These are phyloP conservation scores for Geotrichum siamense DNA, from an alignment of 1,139 yeast genomes.

Conservation along the genomic window DNA sequence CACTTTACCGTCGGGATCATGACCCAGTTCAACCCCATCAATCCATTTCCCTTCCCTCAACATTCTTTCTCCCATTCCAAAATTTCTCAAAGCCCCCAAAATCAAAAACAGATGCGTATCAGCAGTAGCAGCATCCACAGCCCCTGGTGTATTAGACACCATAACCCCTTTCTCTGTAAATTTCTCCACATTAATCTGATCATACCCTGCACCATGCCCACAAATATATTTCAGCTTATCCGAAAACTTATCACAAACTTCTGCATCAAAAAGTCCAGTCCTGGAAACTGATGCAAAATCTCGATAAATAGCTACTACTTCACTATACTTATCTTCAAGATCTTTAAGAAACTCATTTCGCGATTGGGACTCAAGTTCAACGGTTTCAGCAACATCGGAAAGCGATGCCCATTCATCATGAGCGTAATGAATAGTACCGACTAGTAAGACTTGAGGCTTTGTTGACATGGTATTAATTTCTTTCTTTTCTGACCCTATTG, in stretches of 20 bases:
- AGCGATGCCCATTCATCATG: constrained; percentile 24
- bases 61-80: constrained; percentile 36
- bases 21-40: constrained; percentile 32
- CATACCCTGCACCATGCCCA: constrained; percentile 94
- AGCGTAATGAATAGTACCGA: constrained; percentile 26
- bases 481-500: too few species aligned
- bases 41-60: constrained; percentile 37
- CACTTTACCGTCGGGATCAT: constrained; percentile 55
- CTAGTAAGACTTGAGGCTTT: constrained; percentile 24
- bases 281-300: constrained; percentile 20
- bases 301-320: constrained; percentile 33
- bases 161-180: constrained; percentile 47
- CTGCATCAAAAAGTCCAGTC: constrained; percentile 66
- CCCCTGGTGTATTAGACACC: constrained; percentile 59
- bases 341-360: constrained; percentile 33
- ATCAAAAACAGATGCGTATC: constrained; percentile 58
- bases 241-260: constrained; percentile 57
- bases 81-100: constrained; percentile 56
- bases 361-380: constrained; percentile 19
- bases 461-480: constrained; percentile 35
- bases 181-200: constrained; percentile 46
- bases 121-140: constrained; percentile 73
- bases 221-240: constrained; percentile 53
- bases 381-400: constrained; percentile 25
- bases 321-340: constrained; percentile 29